Evolutionary conservation across 805 yeast genomes (phyloP).

Genomic region (Schwanniomyces pseudopolymorphus): DNA sequence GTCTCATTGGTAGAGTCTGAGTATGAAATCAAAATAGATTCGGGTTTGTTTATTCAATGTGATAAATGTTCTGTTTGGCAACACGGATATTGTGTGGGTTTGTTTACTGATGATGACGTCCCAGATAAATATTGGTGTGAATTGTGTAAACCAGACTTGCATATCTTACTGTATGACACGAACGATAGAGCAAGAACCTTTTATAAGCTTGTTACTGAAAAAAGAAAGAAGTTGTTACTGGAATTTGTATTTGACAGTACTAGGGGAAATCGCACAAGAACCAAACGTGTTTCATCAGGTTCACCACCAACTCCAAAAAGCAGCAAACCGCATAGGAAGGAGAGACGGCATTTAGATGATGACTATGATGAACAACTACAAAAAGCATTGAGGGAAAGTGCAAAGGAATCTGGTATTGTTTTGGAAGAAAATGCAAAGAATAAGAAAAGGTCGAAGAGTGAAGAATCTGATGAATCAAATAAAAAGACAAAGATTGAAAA

Average conservation of each 20-base stretch:
- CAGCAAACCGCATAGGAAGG: conserved; percentile 25
- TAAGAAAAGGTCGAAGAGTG: conserved; percentile 9
- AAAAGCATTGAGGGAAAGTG: conserved; percentile 57
- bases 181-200: conserved; percentile 29
- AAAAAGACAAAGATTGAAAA: conserved; percentile 4
- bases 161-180: conserved; percentile 44
- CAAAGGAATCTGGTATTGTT: conserved; percentile 43
- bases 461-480: conserved; percentile 11
- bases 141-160: conserved; percentile 81
- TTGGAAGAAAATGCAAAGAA: conserved; percentile 7
- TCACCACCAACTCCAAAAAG: conserved; percentile 18
- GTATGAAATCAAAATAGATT: conserved; percentile 40
- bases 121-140: conserved; percentile 98
- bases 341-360: conserved; percentile 33
- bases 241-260: conserved; percentile 16
- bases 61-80: conserved; percentile 96
- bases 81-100: conserved; percentile 94
- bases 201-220: conserved; percentile 42
- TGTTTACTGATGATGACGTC: conserved; percentile 66
- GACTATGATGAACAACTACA: conserved; percentile 42
- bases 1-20: conserved; percentile 26
- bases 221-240: conserved; percentile 33
- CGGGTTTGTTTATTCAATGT: conserved; percentile 77
- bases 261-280: conserved; percentile 9
- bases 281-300: conserved; percentile 21